Conservation (phyloP, 345 rosid species). For the Erodium maritimum region DNA sequence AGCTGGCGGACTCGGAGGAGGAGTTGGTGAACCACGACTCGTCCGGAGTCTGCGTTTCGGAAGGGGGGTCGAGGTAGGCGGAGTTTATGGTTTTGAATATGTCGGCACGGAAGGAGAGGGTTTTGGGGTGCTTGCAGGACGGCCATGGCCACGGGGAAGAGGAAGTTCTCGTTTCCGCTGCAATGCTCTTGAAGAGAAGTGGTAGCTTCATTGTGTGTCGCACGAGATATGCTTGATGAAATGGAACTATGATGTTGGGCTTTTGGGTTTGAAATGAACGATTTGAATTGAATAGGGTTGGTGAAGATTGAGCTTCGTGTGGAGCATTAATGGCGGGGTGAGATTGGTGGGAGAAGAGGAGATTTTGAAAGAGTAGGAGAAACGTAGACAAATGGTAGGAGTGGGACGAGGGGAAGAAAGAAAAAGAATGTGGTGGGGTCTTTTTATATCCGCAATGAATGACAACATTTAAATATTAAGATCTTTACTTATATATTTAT, state of each 20-base stretch:
- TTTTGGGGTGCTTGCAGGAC: not conserved
- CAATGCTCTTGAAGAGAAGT: not conserved
- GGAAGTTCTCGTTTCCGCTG: not conserved
- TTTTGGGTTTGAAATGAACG: not conserved
- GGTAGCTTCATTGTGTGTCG: not conserved
- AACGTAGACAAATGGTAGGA: not conserved
- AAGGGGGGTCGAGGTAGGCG: not conserved
- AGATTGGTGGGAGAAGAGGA: not conserved
- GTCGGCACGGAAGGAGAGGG: not conserved
- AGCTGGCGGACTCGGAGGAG: not conserved
- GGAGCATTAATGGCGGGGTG: not conserved
- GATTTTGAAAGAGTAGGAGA: no score
- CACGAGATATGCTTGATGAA: not conserved
- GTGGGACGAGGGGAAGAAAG: not conserved
- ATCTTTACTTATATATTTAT: no score
- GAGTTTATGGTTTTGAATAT: not conserved
- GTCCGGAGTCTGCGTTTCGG: not conserved
- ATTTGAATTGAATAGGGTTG: not conserved
- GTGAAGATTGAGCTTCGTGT: not conserved
- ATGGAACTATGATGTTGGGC: not conserved
- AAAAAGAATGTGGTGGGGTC: not conserved
- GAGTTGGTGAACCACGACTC: not conserved
- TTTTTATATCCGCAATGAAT: not conserved
- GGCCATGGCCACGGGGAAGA: not conserved
- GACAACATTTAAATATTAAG: no score